A percentile compares a stretch with the other conserved stretches of the same genome.
phyloP scores from a whole-genome alignment of 495 filamentous ascomycete genomes.

The Antarctomyces pellizariae region DNA sequence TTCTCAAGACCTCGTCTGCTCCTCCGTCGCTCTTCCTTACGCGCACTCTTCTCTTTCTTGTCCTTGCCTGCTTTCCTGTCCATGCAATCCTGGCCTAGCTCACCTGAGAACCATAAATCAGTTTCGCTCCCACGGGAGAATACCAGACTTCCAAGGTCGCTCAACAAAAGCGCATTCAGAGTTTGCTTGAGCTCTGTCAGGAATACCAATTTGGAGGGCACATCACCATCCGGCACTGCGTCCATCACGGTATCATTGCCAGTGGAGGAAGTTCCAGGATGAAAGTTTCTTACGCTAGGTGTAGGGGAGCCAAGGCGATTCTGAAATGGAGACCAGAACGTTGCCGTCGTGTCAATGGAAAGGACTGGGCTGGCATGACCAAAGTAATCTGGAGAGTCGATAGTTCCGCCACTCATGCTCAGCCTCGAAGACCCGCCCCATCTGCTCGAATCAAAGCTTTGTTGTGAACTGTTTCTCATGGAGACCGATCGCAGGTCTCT shows the following conservation, averaged over 20 bases:
- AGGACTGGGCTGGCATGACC: conserved; percentile 41
- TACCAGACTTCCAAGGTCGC: conserved; percentile 67
- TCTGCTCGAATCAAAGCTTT: conserved; percentile 43
- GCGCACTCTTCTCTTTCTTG: conserved; percentile 14
- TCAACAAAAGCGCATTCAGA: conserved; percentile 64
- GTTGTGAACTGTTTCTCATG: conserved; percentile 30
- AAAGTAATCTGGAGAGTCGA: conserved; percentile 49
- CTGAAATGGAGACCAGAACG: conserved; percentile 75
- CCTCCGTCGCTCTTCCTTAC: conserved; percentile 23
- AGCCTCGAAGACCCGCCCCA: conserved; percentile 32
- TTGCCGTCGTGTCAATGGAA: conserved; percentile 53
- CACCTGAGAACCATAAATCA: conserved; percentile 66
- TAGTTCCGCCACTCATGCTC: conserved; percentile 25
- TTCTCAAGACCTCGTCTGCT: conserved; percentile 30
- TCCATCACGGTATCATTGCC: conserved; percentile 33
- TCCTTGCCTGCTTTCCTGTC: conserved; percentile 46
- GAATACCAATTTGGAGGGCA: conserved; percentile 31
- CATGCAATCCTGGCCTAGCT: conserved; percentile 52
- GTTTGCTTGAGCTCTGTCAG: conserved; percentile 54
- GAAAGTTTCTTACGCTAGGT: conserved; percentile 26
- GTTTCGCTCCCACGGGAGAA: conserved; percentile 80
- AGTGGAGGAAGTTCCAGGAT: conserved; percentile 30
- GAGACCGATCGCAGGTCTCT: conserved; percentile 29
- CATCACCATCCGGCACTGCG: too few relatives aligned
- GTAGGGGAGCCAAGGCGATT: conserved; percentile 32